phyloP scores from a whole-genome alignment of 192 early-diverging fungal genomes.

The Funneliformis geosporum region DNA sequence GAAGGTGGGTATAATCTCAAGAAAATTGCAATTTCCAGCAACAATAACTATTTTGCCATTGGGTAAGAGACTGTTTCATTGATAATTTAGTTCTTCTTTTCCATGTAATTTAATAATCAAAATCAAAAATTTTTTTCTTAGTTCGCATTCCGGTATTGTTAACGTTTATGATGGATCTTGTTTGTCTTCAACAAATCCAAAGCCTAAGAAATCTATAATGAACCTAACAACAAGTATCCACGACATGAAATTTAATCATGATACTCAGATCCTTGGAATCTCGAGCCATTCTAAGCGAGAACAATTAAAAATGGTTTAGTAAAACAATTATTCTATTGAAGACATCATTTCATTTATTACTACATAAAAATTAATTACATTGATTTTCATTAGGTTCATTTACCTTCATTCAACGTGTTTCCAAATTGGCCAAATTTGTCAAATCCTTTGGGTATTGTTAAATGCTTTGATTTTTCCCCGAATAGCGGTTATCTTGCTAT shows the following conservation, averaged over 20 bases:
- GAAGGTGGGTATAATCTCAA: constrained; percentile 80
- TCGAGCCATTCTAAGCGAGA: constrained; percentile 73
- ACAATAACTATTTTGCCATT: constrained; percentile 78
- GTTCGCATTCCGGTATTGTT: constrained; percentile 83
- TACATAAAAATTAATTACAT: neutral
- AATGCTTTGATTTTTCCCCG: constrained; percentile 84
- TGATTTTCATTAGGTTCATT: constrained; percentile 54
- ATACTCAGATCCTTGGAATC: constrained; percentile 81
- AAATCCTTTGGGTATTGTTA: constrained; percentile 84
- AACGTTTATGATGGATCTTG: constrained; percentile 79
- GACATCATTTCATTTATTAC: neutral
- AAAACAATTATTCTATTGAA: neutral
- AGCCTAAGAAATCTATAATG: constrained; percentile 72
- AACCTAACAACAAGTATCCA: constrained; percentile 87
- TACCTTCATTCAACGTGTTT: constrained; percentile 80
- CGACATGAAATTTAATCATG: constrained; percentile 79
- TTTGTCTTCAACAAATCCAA: constrained; percentile 54
- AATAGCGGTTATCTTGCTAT: constrained; percentile 86
- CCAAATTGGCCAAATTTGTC: constrained; percentile 90
- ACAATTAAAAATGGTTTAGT: constrained; percentile 64
- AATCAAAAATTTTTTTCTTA: constrained; percentile 39
- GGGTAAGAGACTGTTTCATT: constrained; percentile 57
- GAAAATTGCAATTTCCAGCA: constrained; percentile 67
- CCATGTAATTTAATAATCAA: neutral
- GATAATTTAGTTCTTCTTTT: neutral